Evolutionary conservation across 2,329 filamentous ascomycete genomes (phyloP), one percentile per base, ranked within the genome.

Genomic region (Paracoccidioides brasiliensis): DNA sequence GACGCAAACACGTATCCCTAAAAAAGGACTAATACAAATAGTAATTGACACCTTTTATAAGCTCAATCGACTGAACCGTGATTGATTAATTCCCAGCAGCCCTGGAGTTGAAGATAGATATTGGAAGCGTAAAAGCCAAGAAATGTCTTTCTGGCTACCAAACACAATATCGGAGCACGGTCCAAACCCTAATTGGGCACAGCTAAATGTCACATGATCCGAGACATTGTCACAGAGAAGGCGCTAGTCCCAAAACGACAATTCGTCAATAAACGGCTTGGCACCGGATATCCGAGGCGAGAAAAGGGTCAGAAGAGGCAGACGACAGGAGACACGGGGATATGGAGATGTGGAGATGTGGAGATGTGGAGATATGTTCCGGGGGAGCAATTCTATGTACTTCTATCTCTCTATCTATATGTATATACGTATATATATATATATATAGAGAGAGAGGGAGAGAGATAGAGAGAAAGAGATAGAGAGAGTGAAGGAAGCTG

Each of bases 191-290:
- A 50, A 15, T 50, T 50, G 3, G n/a, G 38, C 46, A 51, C n/a
- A 9, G 35, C 22, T 40, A 7, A 1, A 4, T 9, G 15, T 52
- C 38, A 52, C 50, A 38, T 42, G 50, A 14, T 12, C 28, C 3
- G 4, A 5, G 12, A 8, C 35, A 6, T 3, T 2, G 35, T 35
- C 8, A 37, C 14, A 14, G 5, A n/a, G 8, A 32, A 0, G 0
- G n/a, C 40, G 15, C 51, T 53, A 53, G 51, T 37, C 51, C 40
- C 40, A 53, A 35, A 44, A 53, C 28, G 15, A n/a, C 30, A 35
- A 43, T 22, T n/a, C 22, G 30, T 22, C 14, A 41, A 52, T 12
- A 41, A 30, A 33, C 3, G 40, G 12, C 51, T 44, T 33, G 51
- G 51, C 51, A 5, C 33, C n/a, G 28, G 33, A 22, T 28, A 40